Conservation (phyloP, 768 basidiomycete genomes). For the Lanmaoa pseudosensibilis region DNA sequence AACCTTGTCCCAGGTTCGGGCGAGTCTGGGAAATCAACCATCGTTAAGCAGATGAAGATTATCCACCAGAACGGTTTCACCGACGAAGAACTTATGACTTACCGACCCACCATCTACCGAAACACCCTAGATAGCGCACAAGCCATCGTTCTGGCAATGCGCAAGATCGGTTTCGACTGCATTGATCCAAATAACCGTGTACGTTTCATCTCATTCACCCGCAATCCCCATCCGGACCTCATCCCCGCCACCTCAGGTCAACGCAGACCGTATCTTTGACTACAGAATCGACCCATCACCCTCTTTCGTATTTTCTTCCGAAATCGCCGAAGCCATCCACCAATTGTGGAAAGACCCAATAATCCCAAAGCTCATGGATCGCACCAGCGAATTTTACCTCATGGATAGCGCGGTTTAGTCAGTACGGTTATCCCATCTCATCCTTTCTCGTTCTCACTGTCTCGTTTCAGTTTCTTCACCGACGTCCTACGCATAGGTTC, state of each 20-base stretch:
- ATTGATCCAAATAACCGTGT: slow-evolving; percentile 62
- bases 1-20: slow-evolving; percentile 68
- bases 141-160: slow-evolving; percentile 80
- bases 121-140: slow-evolving; percentile 90
- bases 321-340: slow-evolving; percentile 67
- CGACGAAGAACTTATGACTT: slow-evolving; percentile 70
- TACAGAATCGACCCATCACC: slow-evolving; percentile 47
- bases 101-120: slow-evolving; percentile 76
- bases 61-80: slow-evolving; percentile 93
- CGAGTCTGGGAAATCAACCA: slow-evolving; percentile 92
- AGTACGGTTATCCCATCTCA: slow-evolving; percentile 29
- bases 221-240: neutral
- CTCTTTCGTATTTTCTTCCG: slow-evolving; percentile 51
- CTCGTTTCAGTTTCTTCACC: slow-evolving; percentile 68
- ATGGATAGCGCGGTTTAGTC: slow-evolving; percentile 95
- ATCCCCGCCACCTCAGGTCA: slow-evolving; percentile 31
- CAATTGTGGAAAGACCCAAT: slow-evolving; percentile 72
- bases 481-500: slow-evolving; percentile 82
- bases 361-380: slow-evolving; percentile 51
- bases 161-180: slow-evolving; percentile 82
- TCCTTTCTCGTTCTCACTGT: neutral
- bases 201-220: neutral
- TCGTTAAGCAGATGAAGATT: slow-evolving; percentile 99
- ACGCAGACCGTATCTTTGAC: slow-evolving; percentile 64
- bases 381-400: slow-evolving; percentile 78